Base-by-base conservation (phyloP, 23 red algal species). In the Gracilariopsis chorda region DNA sequence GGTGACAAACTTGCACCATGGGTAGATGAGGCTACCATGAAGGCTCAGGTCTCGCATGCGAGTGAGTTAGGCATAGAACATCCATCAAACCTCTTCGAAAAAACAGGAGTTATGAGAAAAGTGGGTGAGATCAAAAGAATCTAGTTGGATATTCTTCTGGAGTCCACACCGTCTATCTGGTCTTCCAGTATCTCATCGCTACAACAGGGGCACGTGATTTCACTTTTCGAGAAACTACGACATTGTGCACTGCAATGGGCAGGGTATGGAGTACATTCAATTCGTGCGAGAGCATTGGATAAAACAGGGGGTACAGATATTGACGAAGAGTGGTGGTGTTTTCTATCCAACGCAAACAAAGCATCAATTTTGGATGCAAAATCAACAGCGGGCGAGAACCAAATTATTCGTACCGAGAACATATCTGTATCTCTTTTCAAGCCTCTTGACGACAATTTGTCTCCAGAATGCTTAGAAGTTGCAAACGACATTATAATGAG, bases 21-120 rank as follows among this genome's bases (percentile, higher is more conserved):
- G 85, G 51, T 89, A 24, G 85, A 89, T 89, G 85, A 89, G 19
- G 85, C 85, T 2, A 89, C 85, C 7, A 59, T 89, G 48, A 43
- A 52, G 45, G 85, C 85, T 12, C 85, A 89, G 46, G 85, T 89
- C 9, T 64, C 69, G 36, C 85, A 89, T 60, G 69, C 85, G 45
- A 76, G 44, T 7, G 42, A 53, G 40, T 25, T 65, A 2, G 52
- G 85, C 58, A 60, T 20, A 58, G 51, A 69, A 30, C 16, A 48
- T 27, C 39, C 46, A 30, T 69, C 65, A 89, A 69, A 42, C 51
- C 19, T 58, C 16, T 78, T 60, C 51, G 45, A 78, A 9, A 46
- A 40, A 47, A 58, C 44, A 2, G 85, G 85, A 47, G 43, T 89
- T 21, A 21, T 89, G 46, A 40, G 70, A 51, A 55, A 69, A 39